Percentiles rank a stretch among this genome's conserved stretches.
Evolutionary conservation across 345 rosid species (phyloP).

Genomic region (Microcos paniculata): DNA sequence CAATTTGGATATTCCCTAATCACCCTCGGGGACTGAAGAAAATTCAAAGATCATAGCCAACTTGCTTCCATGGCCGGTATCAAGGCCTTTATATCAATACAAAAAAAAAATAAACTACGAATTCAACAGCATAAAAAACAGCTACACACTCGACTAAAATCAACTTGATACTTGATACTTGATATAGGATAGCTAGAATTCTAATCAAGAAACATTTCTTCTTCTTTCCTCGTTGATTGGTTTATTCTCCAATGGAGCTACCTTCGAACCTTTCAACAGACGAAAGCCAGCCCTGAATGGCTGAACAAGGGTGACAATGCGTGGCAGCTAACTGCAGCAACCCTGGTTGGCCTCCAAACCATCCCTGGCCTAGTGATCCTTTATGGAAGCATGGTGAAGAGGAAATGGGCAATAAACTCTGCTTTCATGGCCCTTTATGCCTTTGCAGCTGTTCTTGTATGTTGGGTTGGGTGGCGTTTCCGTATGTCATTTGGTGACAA

Average conservation of each 20-base stretch:
- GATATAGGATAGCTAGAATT: not conserved
- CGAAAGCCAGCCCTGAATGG: conserved; percentile 46
- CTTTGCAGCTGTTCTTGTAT: conserved; percentile 39
- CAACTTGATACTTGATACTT: not conserved
- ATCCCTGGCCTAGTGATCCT: conserved; percentile 51
- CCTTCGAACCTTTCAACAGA: conserved; percentile 38
- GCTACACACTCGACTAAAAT: not conserved
- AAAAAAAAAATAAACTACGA: not conserved
- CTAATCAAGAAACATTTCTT: not conserved
- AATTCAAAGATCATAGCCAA: conserved; percentile 4
- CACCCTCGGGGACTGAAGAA: not conserved
- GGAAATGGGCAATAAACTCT: conserved; percentile 56
- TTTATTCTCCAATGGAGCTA: conserved; percentile 27
- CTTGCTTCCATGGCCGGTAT: conserved; percentile 22
- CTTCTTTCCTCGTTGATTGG: not conserved
- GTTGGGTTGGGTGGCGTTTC: conserved; percentile 59
- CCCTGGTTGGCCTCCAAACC: conserved; percentile 46
- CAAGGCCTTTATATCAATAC: not conserved
- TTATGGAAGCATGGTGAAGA: conserved; percentile 44
- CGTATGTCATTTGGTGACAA: conserved; percentile 52
- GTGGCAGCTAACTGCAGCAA: conserved; percentile 63
- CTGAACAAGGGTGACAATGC: conserved; percentile 50
- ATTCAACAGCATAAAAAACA: not conserved
- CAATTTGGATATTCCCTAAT: conserved; percentile 5
- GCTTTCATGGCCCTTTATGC: conserved; percentile 60